Evolutionary conservation across 1,139 yeast species (phyloP).

Genomic region (Oligophagozyma castellii): DNA sequence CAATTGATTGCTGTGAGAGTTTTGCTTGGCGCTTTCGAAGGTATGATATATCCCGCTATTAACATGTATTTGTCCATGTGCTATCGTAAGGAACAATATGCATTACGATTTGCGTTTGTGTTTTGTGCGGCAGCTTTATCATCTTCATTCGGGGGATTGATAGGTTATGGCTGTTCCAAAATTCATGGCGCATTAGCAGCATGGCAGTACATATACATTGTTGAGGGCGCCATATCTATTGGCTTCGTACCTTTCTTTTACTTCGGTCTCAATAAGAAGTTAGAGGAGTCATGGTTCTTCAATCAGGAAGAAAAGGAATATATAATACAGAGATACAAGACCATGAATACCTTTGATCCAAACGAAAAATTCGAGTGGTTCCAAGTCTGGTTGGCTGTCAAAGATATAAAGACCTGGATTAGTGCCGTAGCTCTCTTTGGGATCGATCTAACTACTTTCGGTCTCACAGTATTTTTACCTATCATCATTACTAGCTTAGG

Average conservation of each 20-base stretch:
- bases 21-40: conserved; percentile 40
- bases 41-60: conserved; percentile 40
- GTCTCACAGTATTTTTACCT: conserved; percentile 37
- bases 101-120: conserved; percentile 30
- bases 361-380: conserved; percentile 30
- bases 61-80: conserved; percentile 29
- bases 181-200: conserved; percentile 27
- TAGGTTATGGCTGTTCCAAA: conserved; percentile 31
- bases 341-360: conserved; percentile 25
- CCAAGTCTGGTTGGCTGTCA: conserved; percentile 29
- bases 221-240: conserved; percentile 42
- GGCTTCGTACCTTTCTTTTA: conserved; percentile 32
- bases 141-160: conserved; percentile 36
- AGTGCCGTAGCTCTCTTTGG: conserved; percentile 34
- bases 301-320: conserved; percentile 34
- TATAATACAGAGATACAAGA: conserved; percentile 32
- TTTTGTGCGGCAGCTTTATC: conserved; percentile 32
- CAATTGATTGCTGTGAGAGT: conserved; percentile 35
- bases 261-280: conserved; percentile 17
- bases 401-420: conserved; percentile 30
- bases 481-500: conserved; percentile 34
- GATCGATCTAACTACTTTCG: conserved; percentile 33
- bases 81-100: conserved; percentile 31
- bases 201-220: conserved; percentile 44
- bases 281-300: conserved; percentile 31